Conservation (phyloP, 352 stramenopile genomes). For the Pythium rhizo-oryzae region DNA sequence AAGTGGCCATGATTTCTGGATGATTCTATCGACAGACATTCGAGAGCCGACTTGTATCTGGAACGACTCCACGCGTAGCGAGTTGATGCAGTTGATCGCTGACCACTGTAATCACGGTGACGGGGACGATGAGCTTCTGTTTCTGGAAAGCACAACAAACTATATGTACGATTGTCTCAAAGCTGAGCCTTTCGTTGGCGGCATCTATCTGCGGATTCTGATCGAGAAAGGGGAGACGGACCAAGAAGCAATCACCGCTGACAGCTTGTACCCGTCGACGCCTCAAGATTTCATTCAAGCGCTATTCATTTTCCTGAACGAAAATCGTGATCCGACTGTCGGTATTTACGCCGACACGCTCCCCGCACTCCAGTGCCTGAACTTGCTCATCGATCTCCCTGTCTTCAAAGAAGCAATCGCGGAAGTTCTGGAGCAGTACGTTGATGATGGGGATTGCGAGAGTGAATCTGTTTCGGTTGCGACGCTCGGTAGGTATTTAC, state of each 20-base stretch:
- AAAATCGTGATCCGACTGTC: constrained; percentile 71
- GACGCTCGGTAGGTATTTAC: constrained; percentile 70
- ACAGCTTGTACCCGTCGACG: constrained; percentile 57
- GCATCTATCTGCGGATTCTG: constrained; percentile 74
- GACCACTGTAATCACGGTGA: constrained; percentile 67
- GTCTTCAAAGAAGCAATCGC: constrained; percentile 58
- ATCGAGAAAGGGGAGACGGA: constrained; percentile 53
- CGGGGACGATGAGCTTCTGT: constrained; percentile 49
- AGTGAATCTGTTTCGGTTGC: constrained; percentile 75
- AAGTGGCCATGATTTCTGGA: constrained; percentile 75
- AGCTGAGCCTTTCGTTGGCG: constrained; percentile 63
- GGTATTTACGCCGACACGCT: constrained; percentile 81
- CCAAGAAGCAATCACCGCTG: constrained; percentile 46
- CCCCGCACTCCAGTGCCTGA: constrained; percentile 70
- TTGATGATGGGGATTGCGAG: constrained; percentile 63
- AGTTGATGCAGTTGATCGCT: constrained; percentile 75
- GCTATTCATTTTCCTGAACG: constrained; percentile 77
- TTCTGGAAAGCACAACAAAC: constrained; percentile 67
- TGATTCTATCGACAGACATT: constrained; percentile 69
- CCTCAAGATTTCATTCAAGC: constrained; percentile 61
- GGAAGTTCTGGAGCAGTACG: constrained; percentile 65
- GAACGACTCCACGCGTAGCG: constrained; percentile 59
- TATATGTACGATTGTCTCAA: constrained; percentile 86
- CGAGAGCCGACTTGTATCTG: constrained; percentile 78
- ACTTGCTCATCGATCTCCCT: constrained; percentile 63